Evolutionary conservation across 1,139 yeast genomes (phyloP).

Genomic region (Saccharomyces hybrid): DNA sequence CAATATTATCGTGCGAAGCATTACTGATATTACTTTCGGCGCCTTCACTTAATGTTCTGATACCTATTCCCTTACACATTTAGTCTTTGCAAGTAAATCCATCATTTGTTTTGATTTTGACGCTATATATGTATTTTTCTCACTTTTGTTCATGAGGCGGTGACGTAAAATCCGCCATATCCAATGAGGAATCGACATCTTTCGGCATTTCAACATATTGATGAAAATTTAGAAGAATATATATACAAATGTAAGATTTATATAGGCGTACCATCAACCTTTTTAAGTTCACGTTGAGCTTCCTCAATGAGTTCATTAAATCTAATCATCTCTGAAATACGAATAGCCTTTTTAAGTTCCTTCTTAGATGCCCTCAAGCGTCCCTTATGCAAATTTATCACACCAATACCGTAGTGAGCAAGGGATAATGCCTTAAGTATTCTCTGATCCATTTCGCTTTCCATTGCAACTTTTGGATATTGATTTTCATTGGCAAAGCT

Average conservation of each 20-base stretch:
- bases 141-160: background rate
- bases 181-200: background rate
- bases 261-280: conserved; percentile 15
- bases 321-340: conserved; percentile 59
- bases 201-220: conserved; percentile 4
- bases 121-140: background rate
- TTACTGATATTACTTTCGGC: background rate
- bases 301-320: conserved; percentile 54
- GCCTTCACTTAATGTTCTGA: background rate
- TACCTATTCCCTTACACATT: background rate
- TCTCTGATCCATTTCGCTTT: conserved; percentile 31
- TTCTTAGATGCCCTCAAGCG: conserved; percentile 42
- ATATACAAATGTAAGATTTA: background rate
- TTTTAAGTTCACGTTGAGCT: conserved; percentile 55
- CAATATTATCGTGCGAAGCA: conserved; percentile 3
- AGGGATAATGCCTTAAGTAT: conserved; percentile 62
- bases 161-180: background rate
- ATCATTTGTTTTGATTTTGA: background rate
- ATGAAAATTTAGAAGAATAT: background rate
- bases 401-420: conserved; percentile 80
- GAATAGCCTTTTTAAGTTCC: conserved; percentile 57
- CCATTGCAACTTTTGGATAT: background rate
- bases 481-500: conserved; percentile 2
- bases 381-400: conserved; percentile 54
- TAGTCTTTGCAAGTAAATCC: background rate